A percentile compares a stretch with the other conserved stretches of the same genome.
Evolutionary conservation across 2,329 filamentous ascomycete species (phyloP).

Genomic region (Fusarium lateritium): DNA sequence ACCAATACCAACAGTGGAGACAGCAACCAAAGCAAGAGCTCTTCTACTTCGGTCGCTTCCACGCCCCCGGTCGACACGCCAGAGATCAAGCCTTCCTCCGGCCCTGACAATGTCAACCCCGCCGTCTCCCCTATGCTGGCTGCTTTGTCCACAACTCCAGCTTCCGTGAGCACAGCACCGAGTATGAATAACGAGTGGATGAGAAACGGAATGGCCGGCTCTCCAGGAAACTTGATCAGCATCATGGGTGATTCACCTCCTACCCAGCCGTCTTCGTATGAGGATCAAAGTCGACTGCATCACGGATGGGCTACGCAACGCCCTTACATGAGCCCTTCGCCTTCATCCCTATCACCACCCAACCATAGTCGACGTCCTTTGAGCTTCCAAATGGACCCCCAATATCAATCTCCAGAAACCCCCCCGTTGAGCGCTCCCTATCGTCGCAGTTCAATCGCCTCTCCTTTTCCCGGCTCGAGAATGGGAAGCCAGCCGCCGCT

Average conservation of each 20-base stretch:
- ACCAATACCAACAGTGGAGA: slow-evolving; percentile 49
- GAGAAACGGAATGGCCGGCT: slow-evolving; percentile 61
- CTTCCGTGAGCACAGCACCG: slow-evolving; percentile 63
- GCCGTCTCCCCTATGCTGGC: slow-evolving; percentile 64
- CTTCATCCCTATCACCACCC: slow-evolving; percentile 59
- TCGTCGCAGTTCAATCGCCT: slow-evolving; percentile 66
- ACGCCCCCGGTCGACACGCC: slow-evolving; percentile 62
- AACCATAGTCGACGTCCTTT: slow-evolving; percentile 61
- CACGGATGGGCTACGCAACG: slow-evolving; percentile 64
- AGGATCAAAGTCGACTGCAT: slow-evolving; percentile 61
- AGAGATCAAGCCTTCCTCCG: slow-evolving; percentile 60
- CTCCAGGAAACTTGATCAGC: slow-evolving; percentile 68
- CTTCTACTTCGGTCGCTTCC: slow-evolving; percentile 60
- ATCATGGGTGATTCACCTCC: slow-evolving; percentile 67
- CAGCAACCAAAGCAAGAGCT: slow-evolving; percentile 54
- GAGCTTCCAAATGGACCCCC: slow-evolving; percentile 68
- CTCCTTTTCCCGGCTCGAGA: slow-evolving; percentile 63
- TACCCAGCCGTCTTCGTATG: slow-evolving; percentile 67
- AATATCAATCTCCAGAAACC: slow-evolving; percentile 60
- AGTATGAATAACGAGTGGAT: slow-evolving; percentile 65
- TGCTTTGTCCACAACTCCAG: slow-evolving; percentile 64
- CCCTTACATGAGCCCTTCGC: slow-evolving; percentile 61
- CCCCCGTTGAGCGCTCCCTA: slow-evolving; percentile 55
- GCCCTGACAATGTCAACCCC: slow-evolving; percentile 60
- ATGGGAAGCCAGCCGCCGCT: slow-evolving; percentile 71